Conservation (phyloP, 768 basidiomycete genomes). For the Tylopilus balloui region DNA sequence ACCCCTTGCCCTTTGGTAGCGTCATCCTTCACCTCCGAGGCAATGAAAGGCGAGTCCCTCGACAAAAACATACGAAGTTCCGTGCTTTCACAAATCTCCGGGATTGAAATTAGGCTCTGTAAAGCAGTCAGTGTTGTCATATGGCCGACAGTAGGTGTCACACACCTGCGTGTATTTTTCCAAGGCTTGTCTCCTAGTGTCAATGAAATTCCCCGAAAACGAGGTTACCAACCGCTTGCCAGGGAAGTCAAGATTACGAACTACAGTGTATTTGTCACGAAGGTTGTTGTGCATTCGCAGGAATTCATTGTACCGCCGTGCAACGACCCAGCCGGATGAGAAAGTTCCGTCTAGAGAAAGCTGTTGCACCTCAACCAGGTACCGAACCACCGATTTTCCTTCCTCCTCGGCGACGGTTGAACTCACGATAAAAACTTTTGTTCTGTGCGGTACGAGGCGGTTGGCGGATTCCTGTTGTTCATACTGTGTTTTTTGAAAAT, state of each 20-base stretch:
- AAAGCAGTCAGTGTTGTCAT: not conserved
- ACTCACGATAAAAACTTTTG: slow-evolving; percentile 78
- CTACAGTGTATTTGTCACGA: slow-evolving; percentile 64
- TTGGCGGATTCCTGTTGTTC: slow-evolving; percentile 94
- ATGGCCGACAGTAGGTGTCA: not conserved
- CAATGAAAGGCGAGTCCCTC: slow-evolving; percentile 78
- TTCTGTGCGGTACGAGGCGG: slow-evolving; percentile 77
- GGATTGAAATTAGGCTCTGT: slow-evolving; percentile 70
- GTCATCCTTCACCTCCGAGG: slow-evolving; percentile 43
- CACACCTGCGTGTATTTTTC: slow-evolving; percentile 89
- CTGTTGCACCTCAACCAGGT: slow-evolving; percentile 90
- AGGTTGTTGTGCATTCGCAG: slow-evolving; percentile 82
- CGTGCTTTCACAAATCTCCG: slow-evolving; percentile 73
- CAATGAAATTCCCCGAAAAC: slow-evolving; percentile 85
- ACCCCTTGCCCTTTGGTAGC: slow-evolving; percentile 39
- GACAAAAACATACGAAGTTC: slow-evolving; percentile 85
- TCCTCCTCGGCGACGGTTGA: slow-evolving; percentile 79
- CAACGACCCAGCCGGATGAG: slow-evolving; percentile 88
- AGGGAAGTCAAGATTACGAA: slow-evolving; percentile 80
- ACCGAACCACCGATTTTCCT: slow-evolving; percentile 87
- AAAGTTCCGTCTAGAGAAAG: slow-evolving; percentile 73
- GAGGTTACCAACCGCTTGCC: slow-evolving; percentile 87
- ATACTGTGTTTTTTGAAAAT: slow-evolving; percentile 89
- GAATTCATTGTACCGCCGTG: slow-evolving; percentile 94
- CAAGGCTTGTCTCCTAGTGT: slow-evolving; percentile 68